Conservation (phyloP, 2,329 filamentous ascomycete species). For the Trematosphaeria pertusa region DNA sequence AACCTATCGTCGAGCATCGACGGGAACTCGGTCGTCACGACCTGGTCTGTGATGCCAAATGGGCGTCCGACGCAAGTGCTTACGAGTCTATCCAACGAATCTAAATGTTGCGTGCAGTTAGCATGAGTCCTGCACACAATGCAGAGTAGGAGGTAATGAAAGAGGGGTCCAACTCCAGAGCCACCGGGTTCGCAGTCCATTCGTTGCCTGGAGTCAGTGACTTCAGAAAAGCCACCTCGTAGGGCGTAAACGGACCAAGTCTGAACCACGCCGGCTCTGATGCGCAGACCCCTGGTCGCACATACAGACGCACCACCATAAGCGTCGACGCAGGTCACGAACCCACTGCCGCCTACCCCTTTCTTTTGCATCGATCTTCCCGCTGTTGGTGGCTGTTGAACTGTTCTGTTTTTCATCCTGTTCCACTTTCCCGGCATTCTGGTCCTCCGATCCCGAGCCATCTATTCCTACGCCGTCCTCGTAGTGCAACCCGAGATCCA, state of each 20-base stretch:
- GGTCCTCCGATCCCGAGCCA: constrained; percentile 48
- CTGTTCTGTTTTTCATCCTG: constrained; percentile 44
- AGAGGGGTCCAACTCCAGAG: too few species aligned
- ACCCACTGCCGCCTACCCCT: constrained; percentile 79
- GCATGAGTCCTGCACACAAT: too few species aligned
- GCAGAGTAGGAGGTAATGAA: too few species aligned
- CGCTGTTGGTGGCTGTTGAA: constrained; percentile 21
- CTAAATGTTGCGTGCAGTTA: too few species aligned
- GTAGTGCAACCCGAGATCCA: constrained; percentile 90
- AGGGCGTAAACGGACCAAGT: too few species aligned
- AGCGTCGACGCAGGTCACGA: constrained; percentile 80
- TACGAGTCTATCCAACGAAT: constrained; percentile 92
- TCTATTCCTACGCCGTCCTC: constrained; percentile 80
- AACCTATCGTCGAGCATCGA: constrained; percentile 86
- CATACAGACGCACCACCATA: constrained; percentile 99
- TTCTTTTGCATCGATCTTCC: constrained; percentile 60
- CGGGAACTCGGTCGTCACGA: constrained; percentile 94
- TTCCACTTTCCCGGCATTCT: constrained; percentile 26
- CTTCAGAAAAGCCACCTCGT: too few species aligned
- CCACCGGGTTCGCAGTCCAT: too few species aligned
- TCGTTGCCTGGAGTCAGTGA: too few species aligned
- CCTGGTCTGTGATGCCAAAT: constrained; percentile 94
- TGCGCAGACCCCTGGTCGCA: too few species aligned
- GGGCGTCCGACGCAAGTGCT: constrained; percentile 92
- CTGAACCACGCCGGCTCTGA: too few species aligned